Conservation (phyloP, 2,329 filamentous ascomycete genomes). For the Aspergillus aculeatus region DNA sequence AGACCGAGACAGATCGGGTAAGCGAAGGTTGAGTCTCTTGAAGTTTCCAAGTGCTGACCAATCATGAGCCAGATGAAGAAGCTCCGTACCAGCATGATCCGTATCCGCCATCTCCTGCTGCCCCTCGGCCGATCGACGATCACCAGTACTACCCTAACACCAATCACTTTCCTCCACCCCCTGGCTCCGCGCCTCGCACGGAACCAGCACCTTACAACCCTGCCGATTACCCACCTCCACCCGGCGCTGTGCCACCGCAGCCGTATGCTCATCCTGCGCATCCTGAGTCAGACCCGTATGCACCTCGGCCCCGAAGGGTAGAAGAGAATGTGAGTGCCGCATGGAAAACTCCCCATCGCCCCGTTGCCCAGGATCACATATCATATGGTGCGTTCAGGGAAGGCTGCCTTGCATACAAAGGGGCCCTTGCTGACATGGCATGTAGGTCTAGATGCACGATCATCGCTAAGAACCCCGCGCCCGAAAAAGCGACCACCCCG, state of each 20-base stretch:
- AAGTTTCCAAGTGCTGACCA: slow-evolving; percentile 7
- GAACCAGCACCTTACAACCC: slow-evolving; percentile 36
- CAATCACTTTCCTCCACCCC: slow-evolving; percentile 46
- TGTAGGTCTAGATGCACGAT: slow-evolving; percentile 22
- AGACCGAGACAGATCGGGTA: slow-evolving; percentile 48
- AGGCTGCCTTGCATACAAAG: slow-evolving; percentile 5
- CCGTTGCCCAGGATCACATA: slow-evolving; percentile 37
- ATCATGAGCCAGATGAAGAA: slow-evolving; percentile 39
- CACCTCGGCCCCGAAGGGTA: slow-evolving; percentile 38
- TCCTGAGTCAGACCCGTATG: slow-evolving; percentile 39
- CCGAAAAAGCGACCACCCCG: slow-evolving; percentile 15
- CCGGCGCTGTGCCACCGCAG: slow-evolving; percentile 39
- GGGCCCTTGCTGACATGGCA: slow-evolving; percentile 9
- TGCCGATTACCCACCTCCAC: slow-evolving; percentile 44
- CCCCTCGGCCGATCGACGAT: slow-evolving; percentile 31
- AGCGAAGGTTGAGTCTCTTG: slow-evolving; percentile 27
- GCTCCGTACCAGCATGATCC: slow-evolving; percentile 42
- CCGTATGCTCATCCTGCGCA: slow-evolving; percentile 40
- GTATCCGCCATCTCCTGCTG: slow-evolving; percentile 38
- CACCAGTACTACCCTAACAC: slow-evolving; percentile 42
- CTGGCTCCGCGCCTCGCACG: slow-evolving; percentile 31
- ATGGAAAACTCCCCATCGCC: slow-evolving; percentile 31
- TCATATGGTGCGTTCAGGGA: slow-evolving; percentile 45
- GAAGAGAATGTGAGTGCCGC: slow-evolving; percentile 54
- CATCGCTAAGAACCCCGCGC: slow-evolving; percentile 12